A percentile compares a stretch with the other conserved stretches of the same genome.
Evolutionary conservation across 352 stramenopile genomes (phyloP).

Genomic region (Phytopythium ostracodes): DNA sequence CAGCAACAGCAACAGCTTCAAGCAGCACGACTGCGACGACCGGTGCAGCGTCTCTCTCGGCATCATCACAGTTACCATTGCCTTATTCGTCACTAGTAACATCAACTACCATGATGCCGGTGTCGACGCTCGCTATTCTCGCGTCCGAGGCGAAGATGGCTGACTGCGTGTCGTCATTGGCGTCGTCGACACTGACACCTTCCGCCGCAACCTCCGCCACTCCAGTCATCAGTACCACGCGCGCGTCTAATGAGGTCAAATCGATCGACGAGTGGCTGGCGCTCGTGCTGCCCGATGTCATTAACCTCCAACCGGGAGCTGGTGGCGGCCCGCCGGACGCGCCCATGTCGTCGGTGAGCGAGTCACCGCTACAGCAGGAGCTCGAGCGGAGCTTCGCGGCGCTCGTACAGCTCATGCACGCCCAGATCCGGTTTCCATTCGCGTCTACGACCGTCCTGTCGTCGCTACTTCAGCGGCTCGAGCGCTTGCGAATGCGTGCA

Average conservation of each 20-base stretch:
- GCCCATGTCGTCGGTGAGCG: constrained; percentile 7
- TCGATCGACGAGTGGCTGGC: background rate
- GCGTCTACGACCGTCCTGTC: constrained; percentile 17
- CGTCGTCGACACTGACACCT: background rate
- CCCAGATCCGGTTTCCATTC: constrained; percentile 27
- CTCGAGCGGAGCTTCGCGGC: constrained; percentile 64
- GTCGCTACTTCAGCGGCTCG: constrained; percentile 26
- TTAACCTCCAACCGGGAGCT: no score
- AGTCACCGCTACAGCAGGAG: constrained; percentile 62
- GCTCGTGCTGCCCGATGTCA: background rate
- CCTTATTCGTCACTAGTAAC: background rate
- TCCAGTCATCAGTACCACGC: background rate
- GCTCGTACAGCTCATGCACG: constrained; percentile 39
- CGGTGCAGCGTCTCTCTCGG: background rate
- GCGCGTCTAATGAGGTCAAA: background rate
- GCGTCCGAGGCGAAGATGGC: background rate
- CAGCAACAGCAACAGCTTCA: background rate
- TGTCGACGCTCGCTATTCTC: background rate
- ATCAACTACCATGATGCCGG: background rate
- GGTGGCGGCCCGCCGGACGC: background rate
- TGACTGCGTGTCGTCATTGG: background rate
- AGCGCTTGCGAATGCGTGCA: constrained; percentile 11
- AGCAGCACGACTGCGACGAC: background rate
- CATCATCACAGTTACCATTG: background rate
- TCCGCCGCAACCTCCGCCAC: background rate